phyloP scores from a whole-genome alignment of 2,329 filamentous ascomycete genomes.

The Cadophora luteo-olivacea region DNA sequence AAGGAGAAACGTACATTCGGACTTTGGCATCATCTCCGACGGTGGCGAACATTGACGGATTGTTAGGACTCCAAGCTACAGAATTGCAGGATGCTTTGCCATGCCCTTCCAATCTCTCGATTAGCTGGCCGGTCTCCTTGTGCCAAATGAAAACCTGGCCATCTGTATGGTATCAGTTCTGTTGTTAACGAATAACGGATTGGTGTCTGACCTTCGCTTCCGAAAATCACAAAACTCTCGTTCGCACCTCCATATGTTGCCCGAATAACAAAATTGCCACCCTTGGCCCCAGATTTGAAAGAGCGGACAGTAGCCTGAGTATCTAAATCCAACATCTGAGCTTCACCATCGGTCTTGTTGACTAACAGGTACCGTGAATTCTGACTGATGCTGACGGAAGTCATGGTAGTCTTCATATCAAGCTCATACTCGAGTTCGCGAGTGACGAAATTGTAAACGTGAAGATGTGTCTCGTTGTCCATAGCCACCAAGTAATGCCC shows the following conservation, averaged over 20 bases:
- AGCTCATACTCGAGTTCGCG: constrained; percentile 78
- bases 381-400: constrained; percentile 79
- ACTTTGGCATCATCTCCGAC: constrained; percentile 88
- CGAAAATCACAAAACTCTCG: constrained; percentile 90
- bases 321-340: constrained; percentile 79
- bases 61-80: constrained; percentile 85
- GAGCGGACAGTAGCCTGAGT: constrained; percentile 73
- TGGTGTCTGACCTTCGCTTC: too few relatives aligned
- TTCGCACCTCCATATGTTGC: constrained; percentile 86
- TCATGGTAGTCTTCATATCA: constrained; percentile 71
- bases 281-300: constrained; percentile 75
- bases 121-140: constrained; percentile 76
- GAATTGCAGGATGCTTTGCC: constrained; percentile 80
- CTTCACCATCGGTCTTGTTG: constrained; percentile 78
- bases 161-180: constrained; percentile 50
- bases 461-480: constrained; percentile 71
- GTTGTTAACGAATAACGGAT: too few relatives aligned
- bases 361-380: constrained; percentile 85
- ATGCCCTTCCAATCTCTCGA: constrained; percentile 81
- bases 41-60: constrained; percentile 86
- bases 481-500: constrained; percentile 82
- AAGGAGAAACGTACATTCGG: constrained; percentile 74
- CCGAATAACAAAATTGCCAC: constrained; percentile 80
- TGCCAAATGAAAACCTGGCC: constrained; percentile 88
- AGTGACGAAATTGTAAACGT: constrained; percentile 82